Conservation (phyloP, 345 rosid genomes). For the Acer saccharum region DNA sequence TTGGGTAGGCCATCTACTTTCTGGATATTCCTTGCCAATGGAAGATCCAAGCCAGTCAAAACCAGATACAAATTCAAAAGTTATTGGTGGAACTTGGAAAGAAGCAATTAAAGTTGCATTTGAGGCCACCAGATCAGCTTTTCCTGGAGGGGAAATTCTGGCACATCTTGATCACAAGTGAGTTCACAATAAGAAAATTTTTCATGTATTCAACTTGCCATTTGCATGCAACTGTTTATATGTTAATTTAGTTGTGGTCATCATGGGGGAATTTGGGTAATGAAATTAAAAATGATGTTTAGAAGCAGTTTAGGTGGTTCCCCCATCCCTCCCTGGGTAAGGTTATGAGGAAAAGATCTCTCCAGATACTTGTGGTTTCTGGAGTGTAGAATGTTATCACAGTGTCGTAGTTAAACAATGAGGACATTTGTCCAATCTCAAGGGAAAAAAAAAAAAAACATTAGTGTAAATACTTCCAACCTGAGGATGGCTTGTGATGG, state of each 20-base stretch:
- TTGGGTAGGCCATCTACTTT: constrained; percentile 92
- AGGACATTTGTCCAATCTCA: background rate
- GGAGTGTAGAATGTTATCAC: background rate
- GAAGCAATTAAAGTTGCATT: constrained; percentile 70
- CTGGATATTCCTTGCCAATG: constrained; percentile 84
- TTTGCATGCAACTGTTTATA: background rate
- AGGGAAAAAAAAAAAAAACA: background rate
- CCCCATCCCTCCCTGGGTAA: background rate
- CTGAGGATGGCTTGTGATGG: background rate
- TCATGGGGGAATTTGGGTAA: background rate
- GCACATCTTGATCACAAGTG: constrained; percentile 98
- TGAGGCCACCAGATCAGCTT: constrained; percentile 80
- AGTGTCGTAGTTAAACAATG: background rate
- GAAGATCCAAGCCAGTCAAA: constrained; percentile 64
- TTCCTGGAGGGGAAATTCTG: constrained; percentile 81
- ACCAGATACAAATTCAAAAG: constrained; percentile 30
- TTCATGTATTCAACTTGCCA: background rate
- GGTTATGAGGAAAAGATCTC: background rate
- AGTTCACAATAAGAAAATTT: constrained; percentile 23
- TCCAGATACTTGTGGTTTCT: background rate
- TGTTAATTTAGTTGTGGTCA: background rate
- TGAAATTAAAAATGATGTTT: background rate
- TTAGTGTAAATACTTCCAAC: background rate
- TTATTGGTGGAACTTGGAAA: constrained; percentile 80
- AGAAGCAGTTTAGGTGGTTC: background rate